Evolutionary conservation across 345 rosid genomes (phyloP).

Genomic region (Salix caprea): DNA sequence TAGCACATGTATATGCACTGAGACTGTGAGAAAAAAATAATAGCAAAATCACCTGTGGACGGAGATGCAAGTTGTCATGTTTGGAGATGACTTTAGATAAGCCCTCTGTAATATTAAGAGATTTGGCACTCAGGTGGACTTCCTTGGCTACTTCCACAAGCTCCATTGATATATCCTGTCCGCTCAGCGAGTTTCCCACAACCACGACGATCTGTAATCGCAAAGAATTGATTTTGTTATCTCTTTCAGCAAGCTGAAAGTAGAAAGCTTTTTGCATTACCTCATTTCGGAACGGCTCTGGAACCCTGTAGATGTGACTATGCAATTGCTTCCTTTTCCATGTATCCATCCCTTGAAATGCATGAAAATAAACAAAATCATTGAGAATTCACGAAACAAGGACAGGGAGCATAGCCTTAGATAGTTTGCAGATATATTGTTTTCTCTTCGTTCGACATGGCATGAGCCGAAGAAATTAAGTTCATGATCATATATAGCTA

Average conservation of each 20-base stretch:
- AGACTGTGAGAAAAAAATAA: not conserved
- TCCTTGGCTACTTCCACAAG: slow-evolving; percentile 68
- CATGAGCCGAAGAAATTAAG: slow-evolving; percentile 11
- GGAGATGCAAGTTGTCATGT: slow-evolving; percentile 50
- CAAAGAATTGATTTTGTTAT: no score
- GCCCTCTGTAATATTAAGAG: slow-evolving; percentile 50
- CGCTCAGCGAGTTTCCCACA: slow-evolving; percentile 77
- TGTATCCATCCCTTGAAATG: slow-evolving; percentile 58
- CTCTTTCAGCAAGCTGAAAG: no score
- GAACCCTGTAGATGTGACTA: slow-evolving; percentile 71
- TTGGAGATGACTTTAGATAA: slow-evolving; percentile 72
- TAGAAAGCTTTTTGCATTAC: slow-evolving; percentile 20
- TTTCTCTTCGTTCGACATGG: not conserved
- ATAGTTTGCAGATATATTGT: no score
- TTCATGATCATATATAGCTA: not conserved
- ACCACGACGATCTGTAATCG: slow-evolving; percentile 65
- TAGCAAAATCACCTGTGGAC: slow-evolving; percentile 45
- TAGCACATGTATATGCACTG: no score
- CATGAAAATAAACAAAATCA: not conserved
- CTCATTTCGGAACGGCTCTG: slow-evolving; percentile 74
- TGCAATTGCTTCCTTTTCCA: slow-evolving; percentile 91
- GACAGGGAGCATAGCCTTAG: not conserved
- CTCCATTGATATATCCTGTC: slow-evolving; percentile 92
- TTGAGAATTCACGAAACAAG: not conserved
- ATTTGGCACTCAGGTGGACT: slow-evolving; percentile 68